Base-by-base conservation (phyloP, 2,329 filamentous ascomycete species). In the Neofusicoccum parvum region DNA sequence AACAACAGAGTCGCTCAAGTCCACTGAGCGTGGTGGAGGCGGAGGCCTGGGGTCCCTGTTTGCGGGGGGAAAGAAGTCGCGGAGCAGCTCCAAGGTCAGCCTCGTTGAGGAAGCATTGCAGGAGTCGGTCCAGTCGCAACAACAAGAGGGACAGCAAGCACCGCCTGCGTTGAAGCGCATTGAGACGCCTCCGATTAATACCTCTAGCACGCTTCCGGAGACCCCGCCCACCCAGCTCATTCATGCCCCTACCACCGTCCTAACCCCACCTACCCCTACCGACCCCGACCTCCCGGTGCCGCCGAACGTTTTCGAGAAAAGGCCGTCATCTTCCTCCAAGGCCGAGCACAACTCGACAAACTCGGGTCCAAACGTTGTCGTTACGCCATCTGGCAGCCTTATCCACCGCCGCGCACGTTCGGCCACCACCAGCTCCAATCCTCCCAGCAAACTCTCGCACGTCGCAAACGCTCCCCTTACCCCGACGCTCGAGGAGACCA, bases 371-470 rank as follows among this genome's bases (percentile, higher is more conserved):
- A 82, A 72, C 83, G 85, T 88, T 68, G 83, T 85, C 48, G 83
- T 87, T 51, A 88, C 89, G 69, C 82, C 86, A 43, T 85, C 88
- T 70, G 88, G 87, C 72, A 90, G 86, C 73, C 91, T 92, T 87
- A 92, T 89, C 79, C 91, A 94, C 83, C 87, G 82, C 80, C 82
- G 87, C 43, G 83, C 83, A 66, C 82, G 86, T 70, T 89, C 87
- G 69, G 80, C 83, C 65, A 86, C 85, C 63, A 79, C 83, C 65
- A 86, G 85, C 65, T 60, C 56, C 41, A 79, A 78, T 68, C 73
- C 75, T 49, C 94, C 93, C 37, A 97, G 93, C 84, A 97, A 96
- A 79, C 85, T 97, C 43, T 96, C 94, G 37, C 93, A 88, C 88
- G 69, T 84, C 86, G 64, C 87, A 86, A 68, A 72, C 46, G 72